Evolutionary conservation across 305 asterid genomes (phyloP).

Genomic region (Striga hermonthica): DNA sequence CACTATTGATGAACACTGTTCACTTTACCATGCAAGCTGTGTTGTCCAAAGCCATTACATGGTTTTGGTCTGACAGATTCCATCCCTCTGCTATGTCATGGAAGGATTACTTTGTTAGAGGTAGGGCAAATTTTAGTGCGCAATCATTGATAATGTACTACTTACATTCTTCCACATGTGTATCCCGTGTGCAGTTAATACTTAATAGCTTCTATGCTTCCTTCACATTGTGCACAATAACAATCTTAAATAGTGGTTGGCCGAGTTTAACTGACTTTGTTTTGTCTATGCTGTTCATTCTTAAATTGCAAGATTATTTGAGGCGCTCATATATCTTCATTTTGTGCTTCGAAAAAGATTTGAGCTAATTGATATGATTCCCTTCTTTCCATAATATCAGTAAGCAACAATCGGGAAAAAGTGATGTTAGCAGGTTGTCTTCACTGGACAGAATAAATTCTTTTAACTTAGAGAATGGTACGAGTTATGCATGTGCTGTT

Average conservation of each 20-base stretch:
- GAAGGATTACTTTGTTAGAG: conserved; percentile 88
- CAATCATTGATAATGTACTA: background rate
- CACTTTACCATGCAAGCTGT: conserved; percentile 95
- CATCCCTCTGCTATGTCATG: conserved; percentile 75
- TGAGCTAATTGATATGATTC: conserved; percentile 7
- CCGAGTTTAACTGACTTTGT: conserved; percentile 8
- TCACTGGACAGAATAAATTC: background rate
- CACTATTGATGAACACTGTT: conserved; percentile 84
- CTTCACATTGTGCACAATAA: conserved; percentile 3
- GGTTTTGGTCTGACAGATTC: conserved; percentile 84
- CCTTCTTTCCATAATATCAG: background rate
- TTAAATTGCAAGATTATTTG: conserved; percentile 10
- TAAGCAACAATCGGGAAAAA: no score
- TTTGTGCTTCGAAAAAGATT: conserved; percentile 8
- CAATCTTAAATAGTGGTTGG: conserved; percentile 10
- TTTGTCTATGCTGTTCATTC: conserved; percentile 23
- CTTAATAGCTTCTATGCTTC: no score
- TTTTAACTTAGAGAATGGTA: background rate
- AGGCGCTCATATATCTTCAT: background rate
- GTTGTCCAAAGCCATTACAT: conserved; percentile 77
- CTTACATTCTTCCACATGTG: no score
- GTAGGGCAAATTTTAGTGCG: conserved; percentile 37
- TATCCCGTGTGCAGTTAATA: no score
- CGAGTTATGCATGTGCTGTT: conserved; percentile 6
- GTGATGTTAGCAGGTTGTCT: no score